These are phyloP conservation scores for Mortierella sp. DNA, from an alignment of 371 early-diverging fungal genomes.

Conservation along the genomic window DNA sequence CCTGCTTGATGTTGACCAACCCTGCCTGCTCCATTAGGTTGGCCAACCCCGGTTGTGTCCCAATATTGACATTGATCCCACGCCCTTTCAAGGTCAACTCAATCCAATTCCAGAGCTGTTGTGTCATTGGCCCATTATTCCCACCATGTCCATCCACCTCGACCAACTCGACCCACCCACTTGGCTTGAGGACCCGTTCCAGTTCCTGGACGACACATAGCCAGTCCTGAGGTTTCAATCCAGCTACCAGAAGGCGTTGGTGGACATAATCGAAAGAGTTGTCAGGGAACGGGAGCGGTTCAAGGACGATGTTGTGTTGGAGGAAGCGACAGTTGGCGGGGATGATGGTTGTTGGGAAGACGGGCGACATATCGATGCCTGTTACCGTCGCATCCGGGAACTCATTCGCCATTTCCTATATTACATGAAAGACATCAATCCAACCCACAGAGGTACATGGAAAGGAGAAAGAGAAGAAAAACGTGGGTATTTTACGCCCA, in stretches of 20 bases:
- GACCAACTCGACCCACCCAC: constrained; percentile 66
- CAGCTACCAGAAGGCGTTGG: constrained; percentile 60
- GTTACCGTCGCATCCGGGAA: constrained; percentile 64
- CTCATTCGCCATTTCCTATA: constrained; percentile 66
- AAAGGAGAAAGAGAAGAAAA: not conserved
- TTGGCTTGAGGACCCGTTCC: constrained; percentile 62
- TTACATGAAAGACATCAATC: no score
- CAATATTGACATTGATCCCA: constrained; percentile 28
- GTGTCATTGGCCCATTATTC: constrained; percentile 37
- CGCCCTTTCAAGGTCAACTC: constrained; percentile 18
- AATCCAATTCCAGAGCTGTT: constrained; percentile 44
- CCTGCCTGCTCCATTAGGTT: constrained; percentile 18
- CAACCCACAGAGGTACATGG: not conserved
- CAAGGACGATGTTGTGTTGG: constrained; percentile 61
- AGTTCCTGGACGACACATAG: constrained; percentile 57
- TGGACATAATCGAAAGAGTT: constrained; percentile 67
- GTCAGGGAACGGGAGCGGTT: constrained; percentile 67
- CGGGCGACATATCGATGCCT: constrained; percentile 67
- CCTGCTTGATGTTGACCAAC: constrained; percentile 22
- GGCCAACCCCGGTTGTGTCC: constrained; percentile 16
- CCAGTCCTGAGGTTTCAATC: constrained; percentile 64
- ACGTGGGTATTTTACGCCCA: not conserved
- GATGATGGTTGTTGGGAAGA: constrained; percentile 66
- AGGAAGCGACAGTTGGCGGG: constrained; percentile 66
- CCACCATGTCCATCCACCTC: constrained; percentile 55